Evolutionary conservation across 169 alveolate genomes (phyloP), one percentile per base, ranked within the genome.

Genomic region (Plasmodium inui): DNA sequence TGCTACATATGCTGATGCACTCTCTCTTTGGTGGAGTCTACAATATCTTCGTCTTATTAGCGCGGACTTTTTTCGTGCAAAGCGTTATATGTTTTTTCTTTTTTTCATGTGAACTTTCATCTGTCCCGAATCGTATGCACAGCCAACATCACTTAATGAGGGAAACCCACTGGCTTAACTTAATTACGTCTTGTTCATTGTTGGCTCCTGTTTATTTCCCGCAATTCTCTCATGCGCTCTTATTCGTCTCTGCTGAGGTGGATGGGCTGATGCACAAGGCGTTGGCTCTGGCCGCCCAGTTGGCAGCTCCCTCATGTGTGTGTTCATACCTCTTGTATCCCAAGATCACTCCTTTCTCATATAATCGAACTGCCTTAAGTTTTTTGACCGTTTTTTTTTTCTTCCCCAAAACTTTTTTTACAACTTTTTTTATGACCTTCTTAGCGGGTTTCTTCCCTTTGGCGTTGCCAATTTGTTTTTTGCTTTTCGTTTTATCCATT

Each of bases 311-410:
- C 55, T 12, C 26, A 28, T 89, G 71, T 53, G 39, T 71, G 72
- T n/a, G 53, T n/a, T n/a, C 92, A 57, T 88, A 97, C 98, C 99
- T 96, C 96, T 98, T 97, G 97, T 97, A 97, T 30, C 99, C 99
- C 94, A 97, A 96, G 92, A 97, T 97, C n/a, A 97, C 96, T 67
- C 98, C 99, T 92, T 96, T 97, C 84, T 98, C 97, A 92, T 97
- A 98, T 44, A 97, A 98, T 92, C 99, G 96, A 53, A 97, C 97
- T 44, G 98, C 98, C 95, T 97, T 97, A 91, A 96, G 96, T 84
- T 96, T 96, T 85, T 95, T 82, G 19, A 84, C 12, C 76, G 89
- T 86, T 88, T 91, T 93, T 34, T 82, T 37, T 32, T 85, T 88
- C 74, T 80, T 89, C 44, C 44, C 83, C 96, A 95, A 76, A 55